These are phyloP conservation scores for Penicillium brevicompactum DNA, from an alignment of 2,329 filamentous ascomycete species.

Conservation along the genomic window DNA sequence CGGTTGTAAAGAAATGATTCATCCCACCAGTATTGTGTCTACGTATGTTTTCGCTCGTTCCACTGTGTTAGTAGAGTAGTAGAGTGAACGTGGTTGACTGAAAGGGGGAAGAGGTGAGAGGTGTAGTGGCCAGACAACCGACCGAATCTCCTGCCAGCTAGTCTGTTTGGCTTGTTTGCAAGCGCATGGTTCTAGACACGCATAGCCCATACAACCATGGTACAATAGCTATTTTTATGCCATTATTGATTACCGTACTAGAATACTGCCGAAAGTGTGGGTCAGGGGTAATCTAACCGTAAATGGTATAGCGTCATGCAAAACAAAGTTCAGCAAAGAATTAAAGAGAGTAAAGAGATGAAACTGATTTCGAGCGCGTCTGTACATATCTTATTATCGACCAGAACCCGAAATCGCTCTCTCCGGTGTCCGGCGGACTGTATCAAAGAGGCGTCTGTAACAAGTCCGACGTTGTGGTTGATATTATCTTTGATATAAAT, in stretches of 20 bases:
- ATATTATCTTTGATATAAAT: no score
- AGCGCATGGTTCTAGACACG: background rate
- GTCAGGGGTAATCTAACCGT: background rate
- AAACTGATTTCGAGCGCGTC: background rate
- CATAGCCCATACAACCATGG: background rate
- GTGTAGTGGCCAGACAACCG: background rate
- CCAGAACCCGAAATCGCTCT: no score
- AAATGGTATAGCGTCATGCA: background rate
- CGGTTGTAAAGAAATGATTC: background rate
- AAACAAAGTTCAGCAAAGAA: background rate
- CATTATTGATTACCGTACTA: slow-evolving; percentile 1
- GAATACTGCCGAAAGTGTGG: slow-evolving; percentile 1
- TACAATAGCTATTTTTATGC: slow-evolving; percentile 4
- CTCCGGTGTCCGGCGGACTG: no score
- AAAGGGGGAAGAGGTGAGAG: background rate
- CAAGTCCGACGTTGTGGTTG: no score
- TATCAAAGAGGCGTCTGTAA: no score
- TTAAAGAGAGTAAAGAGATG: background rate
- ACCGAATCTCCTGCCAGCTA: background rate
- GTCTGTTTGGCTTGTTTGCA: slow-evolving; percentile 1
- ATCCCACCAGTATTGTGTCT: background rate
- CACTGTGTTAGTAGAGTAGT: background rate
- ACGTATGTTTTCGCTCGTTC: background rate
- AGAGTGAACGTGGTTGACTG: background rate
- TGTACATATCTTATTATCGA: no score